Evolutionary conservation across 768 basidiomycete genomes (phyloP).

Genomic region (Phlebiopsis flavidoalba): DNA sequence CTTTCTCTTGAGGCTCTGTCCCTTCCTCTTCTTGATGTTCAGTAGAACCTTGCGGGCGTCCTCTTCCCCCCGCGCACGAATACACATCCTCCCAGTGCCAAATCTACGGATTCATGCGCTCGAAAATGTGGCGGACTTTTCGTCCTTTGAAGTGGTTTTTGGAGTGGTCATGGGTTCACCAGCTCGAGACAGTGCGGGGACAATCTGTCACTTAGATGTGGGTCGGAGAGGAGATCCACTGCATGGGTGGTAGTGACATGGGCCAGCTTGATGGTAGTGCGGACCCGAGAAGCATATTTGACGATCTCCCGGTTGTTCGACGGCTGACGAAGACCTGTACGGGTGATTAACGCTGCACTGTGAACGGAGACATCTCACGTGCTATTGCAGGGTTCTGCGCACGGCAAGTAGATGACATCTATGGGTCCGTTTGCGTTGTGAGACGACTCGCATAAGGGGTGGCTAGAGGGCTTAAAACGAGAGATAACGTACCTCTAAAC

Average conservation of each 20-base stretch:
- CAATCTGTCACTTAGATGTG: conserved; percentile 71
- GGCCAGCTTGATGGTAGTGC: conserved; percentile 91
- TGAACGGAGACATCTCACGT: conserved; percentile 87
- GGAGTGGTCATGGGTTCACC: conserved; percentile 98
- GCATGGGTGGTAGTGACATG: conserved; percentile 85
- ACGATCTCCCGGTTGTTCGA: conserved; percentile 97
- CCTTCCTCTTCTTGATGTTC: conserved; percentile 95
- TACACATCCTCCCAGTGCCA: conserved; percentile 82
- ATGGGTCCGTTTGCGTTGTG: neutral
- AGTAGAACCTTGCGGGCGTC: conserved; percentile 84
- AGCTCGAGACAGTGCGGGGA: conserved; percentile 80
- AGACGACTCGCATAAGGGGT: neutral
- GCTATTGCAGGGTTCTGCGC: conserved; percentile 63
- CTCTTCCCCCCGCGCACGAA: conserved; percentile 64
- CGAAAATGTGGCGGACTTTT: conserved; percentile 97
- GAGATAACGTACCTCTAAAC: conserved; percentile 66
- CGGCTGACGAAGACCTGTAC: conserved; percentile 86
- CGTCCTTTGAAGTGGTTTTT: conserved; percentile 97
- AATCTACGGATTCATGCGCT: conserved; percentile 91
- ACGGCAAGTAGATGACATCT: conserved; percentile 74
- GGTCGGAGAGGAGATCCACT: conserved; percentile 63
- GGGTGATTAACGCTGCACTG: no score
- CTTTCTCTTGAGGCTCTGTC: conserved; percentile 85
- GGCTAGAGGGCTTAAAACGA: neutral
- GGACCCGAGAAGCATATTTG: conserved; percentile 93